Conservation (phyloP, 345 rosid species). For the Turritis glabra region DNA sequence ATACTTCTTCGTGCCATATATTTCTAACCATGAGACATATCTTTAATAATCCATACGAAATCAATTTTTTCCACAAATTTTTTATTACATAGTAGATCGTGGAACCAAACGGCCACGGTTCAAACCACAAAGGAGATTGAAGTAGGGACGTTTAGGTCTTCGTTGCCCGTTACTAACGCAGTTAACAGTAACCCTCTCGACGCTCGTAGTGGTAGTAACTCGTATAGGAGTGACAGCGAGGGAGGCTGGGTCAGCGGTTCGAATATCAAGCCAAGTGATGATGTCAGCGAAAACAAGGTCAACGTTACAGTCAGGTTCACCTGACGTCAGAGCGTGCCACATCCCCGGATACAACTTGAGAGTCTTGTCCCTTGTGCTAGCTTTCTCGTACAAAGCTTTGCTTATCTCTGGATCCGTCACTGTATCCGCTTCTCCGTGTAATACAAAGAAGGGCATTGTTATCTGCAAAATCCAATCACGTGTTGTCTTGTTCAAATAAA, state of each 20-base stretch:
- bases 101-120: conserved; percentile 56
- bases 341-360: conserved; percentile 82
- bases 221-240: conserved; percentile 45
- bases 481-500: background rate
- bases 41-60: background rate
- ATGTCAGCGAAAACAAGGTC: conserved; percentile 80
- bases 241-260: conserved; percentile 33
- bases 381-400: conserved; percentile 78
- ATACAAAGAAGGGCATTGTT: conserved; percentile 73
- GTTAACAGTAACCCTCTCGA: background rate
- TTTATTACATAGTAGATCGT: conserved; percentile 57
- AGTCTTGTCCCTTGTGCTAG: conserved; percentile 84
- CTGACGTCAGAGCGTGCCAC: conserved; percentile 96
- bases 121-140: conserved; percentile 62
- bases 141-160: conserved; percentile 21
- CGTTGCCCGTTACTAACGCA: conserved; percentile 13
- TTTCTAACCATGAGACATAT: background rate
- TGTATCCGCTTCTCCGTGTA: conserved; percentile 90
- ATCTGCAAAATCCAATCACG: conserved; percentile 45
- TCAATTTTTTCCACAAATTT: background rate
- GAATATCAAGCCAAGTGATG: conserved; percentile 74
- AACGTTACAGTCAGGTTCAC: conserved; percentile 79
- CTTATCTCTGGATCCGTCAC: conserved; percentile 98
- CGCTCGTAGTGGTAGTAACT: conserved; percentile 18
- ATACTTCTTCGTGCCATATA: background rate